Conservation (phyloP, 768 basidiomycete genomes). For the Boletus subcaerulescens region DNA sequence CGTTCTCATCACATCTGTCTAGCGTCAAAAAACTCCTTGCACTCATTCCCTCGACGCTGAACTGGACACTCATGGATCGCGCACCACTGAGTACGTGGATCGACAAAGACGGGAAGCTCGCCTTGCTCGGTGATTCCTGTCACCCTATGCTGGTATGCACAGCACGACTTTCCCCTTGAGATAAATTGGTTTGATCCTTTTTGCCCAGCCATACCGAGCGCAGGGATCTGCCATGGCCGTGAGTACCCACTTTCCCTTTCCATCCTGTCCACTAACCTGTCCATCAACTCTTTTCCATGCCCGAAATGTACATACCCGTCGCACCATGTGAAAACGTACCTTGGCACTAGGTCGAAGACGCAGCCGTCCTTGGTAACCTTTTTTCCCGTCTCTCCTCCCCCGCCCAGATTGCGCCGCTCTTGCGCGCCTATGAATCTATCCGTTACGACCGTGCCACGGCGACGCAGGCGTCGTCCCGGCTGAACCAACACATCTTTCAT, state of each 20-base stretch:
- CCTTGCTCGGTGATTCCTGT: slow-evolving; percentile 52
- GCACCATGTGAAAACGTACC: not conserved
- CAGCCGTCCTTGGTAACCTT: slow-evolving; percentile 44
- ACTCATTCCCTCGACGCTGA: slow-evolving; percentile 44
- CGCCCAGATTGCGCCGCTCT: slow-evolving; percentile 42
- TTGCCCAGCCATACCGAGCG: slow-evolving; percentile 45
- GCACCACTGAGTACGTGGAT: slow-evolving; percentile 48
- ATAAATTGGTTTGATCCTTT: not conserved
- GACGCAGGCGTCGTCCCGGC: slow-evolving; percentile 47
- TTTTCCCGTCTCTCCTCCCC: slow-evolving; percentile 44
- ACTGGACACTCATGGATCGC: slow-evolving; percentile 49
- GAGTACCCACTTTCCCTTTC: slow-evolving; percentile 9
- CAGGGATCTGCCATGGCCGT: slow-evolving; percentile 58
- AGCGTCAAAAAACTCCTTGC: slow-evolving; percentile 46
- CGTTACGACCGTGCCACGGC: slow-evolving; percentile 47
- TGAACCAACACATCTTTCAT: slow-evolving; percentile 56
- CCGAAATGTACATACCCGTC: not conserved
- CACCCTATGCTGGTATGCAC: slow-evolving; percentile 49
- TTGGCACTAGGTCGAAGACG: slow-evolving; percentile 33
- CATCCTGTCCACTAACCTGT: not conserved
- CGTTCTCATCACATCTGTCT: slow-evolving; percentile 2
- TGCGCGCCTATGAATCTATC: slow-evolving; percentile 51
- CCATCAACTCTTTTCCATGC: not conserved
- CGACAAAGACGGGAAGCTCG: slow-evolving; percentile 41
- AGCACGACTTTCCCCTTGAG: not conserved